These are phyloP conservation scores for Arthromyces matolae DNA, from an alignment of 768 basidiomycete species.

Conservation along the genomic window DNA sequence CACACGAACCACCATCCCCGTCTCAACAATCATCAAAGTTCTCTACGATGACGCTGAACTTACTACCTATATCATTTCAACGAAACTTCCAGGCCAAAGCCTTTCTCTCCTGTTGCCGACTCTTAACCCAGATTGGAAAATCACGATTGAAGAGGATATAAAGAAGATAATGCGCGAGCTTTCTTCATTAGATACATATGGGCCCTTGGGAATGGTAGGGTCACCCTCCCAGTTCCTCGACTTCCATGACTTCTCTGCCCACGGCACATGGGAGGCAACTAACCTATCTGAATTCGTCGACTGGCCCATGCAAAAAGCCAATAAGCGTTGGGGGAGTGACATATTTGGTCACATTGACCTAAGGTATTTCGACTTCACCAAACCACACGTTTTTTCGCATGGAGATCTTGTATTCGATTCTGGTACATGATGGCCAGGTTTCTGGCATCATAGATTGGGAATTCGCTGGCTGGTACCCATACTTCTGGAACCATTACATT, in stretches of 20 bases:
- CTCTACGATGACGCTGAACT: background rate
- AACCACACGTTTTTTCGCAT: no score
- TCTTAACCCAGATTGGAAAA: background rate
- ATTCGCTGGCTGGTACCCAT: no score
- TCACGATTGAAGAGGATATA: background rate
- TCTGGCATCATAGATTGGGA: no score
- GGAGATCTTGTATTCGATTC: no score
- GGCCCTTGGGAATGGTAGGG: background rate
- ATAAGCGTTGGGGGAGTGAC: no score
- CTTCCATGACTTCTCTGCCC: no score
- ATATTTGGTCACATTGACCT: no score
- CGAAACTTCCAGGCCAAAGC: background rate
- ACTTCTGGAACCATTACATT: no score
- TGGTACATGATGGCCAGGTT: no score
- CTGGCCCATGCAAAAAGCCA: background rate
- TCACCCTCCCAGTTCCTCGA: background rate
- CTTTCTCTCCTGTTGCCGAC: background rate
- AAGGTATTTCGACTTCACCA: no score
- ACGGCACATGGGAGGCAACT: background rate
- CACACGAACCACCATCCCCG: background rate
- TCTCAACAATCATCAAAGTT: background rate
- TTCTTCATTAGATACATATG: background rate
- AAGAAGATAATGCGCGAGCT: background rate
- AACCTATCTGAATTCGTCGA: background rate
- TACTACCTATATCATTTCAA: background rate